A percentile compares a stretch with the other conserved stretches of the same genome.
Evolutionary conservation across 192 early-diverging fungal species (phyloP).

Genomic region (Chytriomyces sp.): DNA sequence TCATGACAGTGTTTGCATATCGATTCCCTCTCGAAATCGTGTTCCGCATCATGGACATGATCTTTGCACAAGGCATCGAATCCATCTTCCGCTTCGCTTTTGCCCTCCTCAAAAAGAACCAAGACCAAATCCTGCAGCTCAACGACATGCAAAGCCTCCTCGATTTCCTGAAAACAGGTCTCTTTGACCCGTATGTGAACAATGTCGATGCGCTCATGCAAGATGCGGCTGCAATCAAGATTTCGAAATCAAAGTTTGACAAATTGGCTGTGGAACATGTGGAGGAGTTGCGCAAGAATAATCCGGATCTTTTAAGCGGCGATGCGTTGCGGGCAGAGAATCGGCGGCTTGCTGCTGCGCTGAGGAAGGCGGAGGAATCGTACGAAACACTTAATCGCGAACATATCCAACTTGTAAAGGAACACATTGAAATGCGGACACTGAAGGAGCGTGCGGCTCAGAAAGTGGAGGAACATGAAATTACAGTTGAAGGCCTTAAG

Average conservation of each 20-base stretch:
- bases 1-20: constrained; percentile 98
- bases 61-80: constrained; percentile 93
- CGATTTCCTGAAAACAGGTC: constrained; percentile 85
- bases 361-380: constrained; percentile 65
- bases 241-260: constrained; percentile 72
- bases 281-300: constrained; percentile 65
- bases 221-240: constrained; percentile 79
- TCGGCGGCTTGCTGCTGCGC: constrained; percentile 62
- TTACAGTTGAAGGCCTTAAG: constrained; percentile 68
- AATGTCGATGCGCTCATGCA: constrained; percentile 75
- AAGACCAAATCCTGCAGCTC: constrained; percentile 75
- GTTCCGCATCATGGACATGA: constrained; percentile 88
- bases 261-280: constrained; percentile 74
- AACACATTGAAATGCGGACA: constrained; percentile 53
- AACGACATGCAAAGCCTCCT: constrained; percentile 81
- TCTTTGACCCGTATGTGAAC: constrained; percentile 84
- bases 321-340: constrained; percentile 74
- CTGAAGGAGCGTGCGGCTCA: constrained; percentile 48
- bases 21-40: constrained; percentile 90
- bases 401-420: constrained; percentile 74
- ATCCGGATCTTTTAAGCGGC: constrained; percentile 72
- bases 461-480: constrained; percentile 53
- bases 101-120: constrained; percentile 84
- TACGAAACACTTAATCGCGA: constrained; percentile 74
- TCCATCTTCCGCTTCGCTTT: constrained; percentile 83